Percentiles rank a stretch among this genome's conserved stretches.
phyloP scores from a whole-genome alignment of 768 basidiomycete species.

The Termitomyces sp. region DNA sequence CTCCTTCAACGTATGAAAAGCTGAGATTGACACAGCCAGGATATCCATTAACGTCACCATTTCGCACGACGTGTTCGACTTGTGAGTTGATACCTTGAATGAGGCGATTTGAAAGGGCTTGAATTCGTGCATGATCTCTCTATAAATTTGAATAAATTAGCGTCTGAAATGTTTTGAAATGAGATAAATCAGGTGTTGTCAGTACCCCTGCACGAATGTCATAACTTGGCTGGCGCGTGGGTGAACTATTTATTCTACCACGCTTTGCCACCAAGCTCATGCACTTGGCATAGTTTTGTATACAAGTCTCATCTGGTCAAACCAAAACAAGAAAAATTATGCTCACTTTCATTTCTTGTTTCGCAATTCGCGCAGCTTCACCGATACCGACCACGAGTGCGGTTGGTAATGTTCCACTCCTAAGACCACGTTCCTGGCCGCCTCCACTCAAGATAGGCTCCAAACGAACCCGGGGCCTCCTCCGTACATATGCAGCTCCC shows the following conservation, averaged over 20 bases:
- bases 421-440: constrained; percentile 92
- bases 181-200: constrained; percentile 29
- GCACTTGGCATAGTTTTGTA: constrained; percentile 18
- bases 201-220: constrained; percentile 93
- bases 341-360: constrained; percentile 89
- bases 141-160: constrained; percentile 27
- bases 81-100: constrained; percentile 74
- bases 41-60: constrained; percentile 89
- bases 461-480: constrained; percentile 86
- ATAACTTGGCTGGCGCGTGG: constrained; percentile 45
- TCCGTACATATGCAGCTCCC: constrained; percentile 89
- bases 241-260: constrained; percentile 9
- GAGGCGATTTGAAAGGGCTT: constrained; percentile 72
- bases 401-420: constrained; percentile 92
- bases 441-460: constrained; percentile 95
- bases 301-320: constrained; percentile 42
- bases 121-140: constrained; percentile 77
- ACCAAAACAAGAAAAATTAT: constrained; percentile 3
- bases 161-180: not conserved
- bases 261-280: constrained; percentile 40
- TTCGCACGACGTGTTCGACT: constrained; percentile 89
- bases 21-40: constrained; percentile 95
- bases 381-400: constrained; percentile 88
- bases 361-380: constrained; percentile 90
- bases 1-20: constrained; percentile 96